Evolutionary conservation across 306 rosid species (phyloP), one percentile per base, ranked within the genome.

Genomic region (Vigna unguiculata): DNA sequence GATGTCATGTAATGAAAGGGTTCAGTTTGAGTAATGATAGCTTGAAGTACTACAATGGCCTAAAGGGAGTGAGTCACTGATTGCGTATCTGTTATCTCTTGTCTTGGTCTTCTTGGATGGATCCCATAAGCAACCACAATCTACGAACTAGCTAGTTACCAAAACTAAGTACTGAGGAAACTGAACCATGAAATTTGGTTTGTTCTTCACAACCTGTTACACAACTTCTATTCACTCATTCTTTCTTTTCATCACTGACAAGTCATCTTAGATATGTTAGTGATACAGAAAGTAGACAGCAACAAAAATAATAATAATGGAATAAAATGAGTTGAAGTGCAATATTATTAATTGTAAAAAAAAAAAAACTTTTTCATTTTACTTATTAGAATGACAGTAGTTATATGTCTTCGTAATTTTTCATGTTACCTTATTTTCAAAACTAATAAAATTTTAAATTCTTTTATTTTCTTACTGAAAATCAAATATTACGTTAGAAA

Each of bases 21-120:
- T 34, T 71, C 71, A 77, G 59, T 71, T 32, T 71, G 71, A 64
- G 71, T 47, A 76, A 81, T 81, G 14, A 76, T 81, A 81, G 54
- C 17, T 7, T 76, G 16, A 69, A 62, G 80, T 34, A 65, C 53
- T 51, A 32, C 25, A 8, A 55, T 30, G 15, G 80, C 65, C 63
- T 48, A 9, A 48, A 60, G 34, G 47, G n/a, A 49, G 38, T 15
- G 67, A 69, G 13, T 76, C 66, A 54, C 78, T 71, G 78, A 82
- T 57, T 71, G 65, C 77, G 58, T 76, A 76, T 76, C 85, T 71
- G 32, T 34, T 1, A 30, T 63, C 16, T 5, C 20, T 70, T 76
- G 78, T 76, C 74, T 76, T 61, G 15, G 19, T 30, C 64, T 48
- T 40, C 22, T 80, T 74, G 80, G 84, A 80, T 19, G 55, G 19